Percentiles rank a stretch among this genome's conserved stretches.
Conservation (phyloP, 2,329 filamentous ascomycete genomes). For the Colletotrichum tofieldiae region DNA sequence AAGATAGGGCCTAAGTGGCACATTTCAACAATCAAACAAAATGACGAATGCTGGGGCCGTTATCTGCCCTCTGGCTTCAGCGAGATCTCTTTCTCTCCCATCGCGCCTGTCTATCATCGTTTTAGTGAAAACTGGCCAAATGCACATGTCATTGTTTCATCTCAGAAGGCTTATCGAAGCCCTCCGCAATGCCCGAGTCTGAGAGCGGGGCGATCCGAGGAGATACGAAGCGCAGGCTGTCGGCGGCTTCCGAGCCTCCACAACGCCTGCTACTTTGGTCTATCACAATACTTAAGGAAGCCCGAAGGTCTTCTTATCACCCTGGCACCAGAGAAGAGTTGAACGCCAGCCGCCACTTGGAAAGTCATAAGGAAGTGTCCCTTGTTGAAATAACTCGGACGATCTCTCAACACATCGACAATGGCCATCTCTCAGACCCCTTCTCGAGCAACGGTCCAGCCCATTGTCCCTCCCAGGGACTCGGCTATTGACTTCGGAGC, state of each 20-base stretch:
- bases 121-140: neutral
- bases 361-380: neutral
- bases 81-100: neutral
- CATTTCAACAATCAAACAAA: neutral
- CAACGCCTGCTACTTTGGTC: neutral
- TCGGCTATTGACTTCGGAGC: conserved; percentile 73
- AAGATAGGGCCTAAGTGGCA: conserved; percentile 4
- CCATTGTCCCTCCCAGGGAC: conserved; percentile 54
- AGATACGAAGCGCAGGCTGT: conserved; percentile 26
- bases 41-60: neutral
- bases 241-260: conserved; percentile 38
- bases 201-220: conserved; percentile 31
- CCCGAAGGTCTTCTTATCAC: neutral
- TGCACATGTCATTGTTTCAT: conserved; percentile 21
- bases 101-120: too few relatives aligned
- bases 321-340: fast-evolving
- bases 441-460: conserved; percentile 51
- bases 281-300: neutral
- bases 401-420: neutral
- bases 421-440: conserved; percentile 20
- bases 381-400: neutral
- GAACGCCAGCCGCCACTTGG: neutral
- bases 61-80: neutral
- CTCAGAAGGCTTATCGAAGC: conserved; percentile 9
- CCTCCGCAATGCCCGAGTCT: neutral